phyloP scores from a whole-genome alignment of 495 filamentous ascomycete species.

The Penicillium ochrochloron region DNA sequence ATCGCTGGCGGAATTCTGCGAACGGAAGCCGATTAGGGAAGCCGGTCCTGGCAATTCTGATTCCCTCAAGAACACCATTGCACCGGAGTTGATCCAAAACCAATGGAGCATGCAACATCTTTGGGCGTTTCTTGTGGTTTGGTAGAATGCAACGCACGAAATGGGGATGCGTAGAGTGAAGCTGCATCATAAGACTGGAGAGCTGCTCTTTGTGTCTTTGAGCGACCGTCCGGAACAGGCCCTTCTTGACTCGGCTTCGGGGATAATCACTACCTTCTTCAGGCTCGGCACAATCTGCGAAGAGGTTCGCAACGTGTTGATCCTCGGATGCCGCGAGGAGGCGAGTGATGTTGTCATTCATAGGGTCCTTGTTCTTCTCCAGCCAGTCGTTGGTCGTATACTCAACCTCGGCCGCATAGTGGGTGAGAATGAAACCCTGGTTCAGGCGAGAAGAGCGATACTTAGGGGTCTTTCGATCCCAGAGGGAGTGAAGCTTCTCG shows the following conservation, averaged over 20 bases:
- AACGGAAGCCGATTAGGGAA: conserved; percentile 95
- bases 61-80: conserved; percentile 98
- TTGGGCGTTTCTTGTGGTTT: conserved; percentile 98
- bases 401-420: conserved; percentile 97
- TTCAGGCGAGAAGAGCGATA: conserved; percentile 85
- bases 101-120: conserved; percentile 83
- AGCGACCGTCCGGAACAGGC: conserved; percentile 94
- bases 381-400: conserved; percentile 96
- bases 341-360: conserved; percentile 95
- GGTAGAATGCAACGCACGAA: conserved; percentile 98
- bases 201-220: conserved; percentile 98
- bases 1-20: conserved; percentile 91
- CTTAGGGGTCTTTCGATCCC: conserved; percentile 94
- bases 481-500: conserved; percentile 93
- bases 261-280: conserved; percentile 68
- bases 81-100: conserved; percentile 96
- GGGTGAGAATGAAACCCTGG: conserved; percentile 96
- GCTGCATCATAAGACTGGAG: conserved; percentile 90
- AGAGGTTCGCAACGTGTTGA: conserved; percentile 81
- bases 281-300: conserved; percentile 80
- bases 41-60: conserved; percentile 96
- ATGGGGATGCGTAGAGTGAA: conserved; percentile 95
- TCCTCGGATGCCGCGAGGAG: conserved; percentile 83
- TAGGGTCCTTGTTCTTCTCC: conserved; percentile 98
- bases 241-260: conserved; percentile 92